Evolutionary conservation across 179 eudicot species (phyloP).

Genomic region (Pouteria campechiana): DNA sequence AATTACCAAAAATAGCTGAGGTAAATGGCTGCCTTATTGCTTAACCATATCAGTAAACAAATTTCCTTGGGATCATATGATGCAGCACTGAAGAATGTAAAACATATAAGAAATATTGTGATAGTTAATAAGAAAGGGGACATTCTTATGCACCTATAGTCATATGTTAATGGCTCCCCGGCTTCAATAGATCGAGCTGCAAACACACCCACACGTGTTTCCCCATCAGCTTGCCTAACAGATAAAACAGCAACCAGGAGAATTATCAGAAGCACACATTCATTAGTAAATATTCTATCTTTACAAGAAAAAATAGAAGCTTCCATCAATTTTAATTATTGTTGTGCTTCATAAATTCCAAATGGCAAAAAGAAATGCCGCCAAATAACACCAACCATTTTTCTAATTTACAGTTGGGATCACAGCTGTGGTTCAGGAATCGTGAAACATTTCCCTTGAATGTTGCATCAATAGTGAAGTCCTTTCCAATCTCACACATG

Average conservation of each 20-base stretch:
- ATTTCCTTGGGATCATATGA: too few relatives aligned
- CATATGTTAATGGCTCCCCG: constrained; percentile 89
- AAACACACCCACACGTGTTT: constrained; percentile 86
- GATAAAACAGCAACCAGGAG: not conserved
- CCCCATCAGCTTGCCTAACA: constrained; percentile 88
- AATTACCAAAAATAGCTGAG: too few relatives aligned
- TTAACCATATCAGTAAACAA: too few relatives aligned
- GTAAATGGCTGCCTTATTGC: too few relatives aligned
- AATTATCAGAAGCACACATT: too few relatives aligned
- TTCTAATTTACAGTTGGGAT: constrained; percentile 91
- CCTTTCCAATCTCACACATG: constrained; percentile 84
- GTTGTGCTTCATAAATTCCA: too few relatives aligned
- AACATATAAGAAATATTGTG: too few relatives aligned
- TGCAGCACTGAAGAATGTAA: too few relatives aligned
- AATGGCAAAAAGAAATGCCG: too few relatives aligned
- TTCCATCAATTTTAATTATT: not conserved
- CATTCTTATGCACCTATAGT: constrained; percentile 50
- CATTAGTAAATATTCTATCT: not conserved
- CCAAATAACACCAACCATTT: constrained; percentile 73
- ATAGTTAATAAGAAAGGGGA: not conserved
- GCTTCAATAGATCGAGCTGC: constrained; percentile 53
- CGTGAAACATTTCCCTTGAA: constrained; percentile 89
- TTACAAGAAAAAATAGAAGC: not conserved
- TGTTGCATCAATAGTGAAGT: constrained; percentile 92
- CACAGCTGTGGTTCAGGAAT: constrained; percentile 90